Conservation (phyloP, 352 stramenopile genomes). For the Pythium vanterpoolii region DNA sequence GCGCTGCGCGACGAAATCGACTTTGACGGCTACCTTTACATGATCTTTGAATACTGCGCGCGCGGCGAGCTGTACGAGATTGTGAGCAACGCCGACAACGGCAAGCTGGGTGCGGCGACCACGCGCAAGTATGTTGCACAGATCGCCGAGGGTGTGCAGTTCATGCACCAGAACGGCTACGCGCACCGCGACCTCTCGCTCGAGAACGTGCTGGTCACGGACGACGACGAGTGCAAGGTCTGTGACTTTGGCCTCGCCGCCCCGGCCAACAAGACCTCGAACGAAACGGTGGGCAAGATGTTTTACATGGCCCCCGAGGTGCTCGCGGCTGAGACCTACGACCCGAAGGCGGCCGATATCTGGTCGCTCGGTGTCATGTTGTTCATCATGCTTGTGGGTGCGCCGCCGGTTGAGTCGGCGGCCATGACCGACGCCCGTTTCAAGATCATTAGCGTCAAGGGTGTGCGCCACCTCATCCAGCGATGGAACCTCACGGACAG, state of each 20-base stretch:
- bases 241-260: slow-evolving; percentile 79
- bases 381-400: slow-evolving; percentile 79
- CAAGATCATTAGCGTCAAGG: slow-evolving; percentile 54
- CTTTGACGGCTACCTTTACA: slow-evolving; percentile 75
- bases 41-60: slow-evolving; percentile 73
- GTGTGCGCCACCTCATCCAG: slow-evolving; percentile 56
- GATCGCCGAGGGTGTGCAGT: slow-evolving; percentile 68
- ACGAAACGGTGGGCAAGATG: slow-evolving; percentile 75
- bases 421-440: slow-evolving; percentile 55
- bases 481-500: slow-evolving; percentile 65
- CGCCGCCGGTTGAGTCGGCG: slow-evolving; percentile 62
- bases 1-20: slow-evolving; percentile 72
- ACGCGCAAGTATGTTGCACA: slow-evolving; percentile 60
- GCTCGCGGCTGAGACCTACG: slow-evolving; percentile 51
- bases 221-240: slow-evolving; percentile 70
- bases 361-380: slow-evolving; percentile 87
- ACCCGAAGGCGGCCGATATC: slow-evolving; percentile 75
- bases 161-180: slow-evolving; percentile 72
- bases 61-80: slow-evolving; percentile 79
- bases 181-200: slow-evolving; percentile 81
- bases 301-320: slow-evolving; percentile 88
- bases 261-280: slow-evolving; percentile 34
- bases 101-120: slow-evolving; percentile 40
- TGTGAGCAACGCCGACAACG: slow-evolving; percentile 48
- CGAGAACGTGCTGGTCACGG: slow-evolving; percentile 80